Evolutionary conservation across 768 basidiomycete genomes (phyloP), one percentile per base, ranked within the genome.

Genomic region (Tricholoma furcatifolium): DNA sequence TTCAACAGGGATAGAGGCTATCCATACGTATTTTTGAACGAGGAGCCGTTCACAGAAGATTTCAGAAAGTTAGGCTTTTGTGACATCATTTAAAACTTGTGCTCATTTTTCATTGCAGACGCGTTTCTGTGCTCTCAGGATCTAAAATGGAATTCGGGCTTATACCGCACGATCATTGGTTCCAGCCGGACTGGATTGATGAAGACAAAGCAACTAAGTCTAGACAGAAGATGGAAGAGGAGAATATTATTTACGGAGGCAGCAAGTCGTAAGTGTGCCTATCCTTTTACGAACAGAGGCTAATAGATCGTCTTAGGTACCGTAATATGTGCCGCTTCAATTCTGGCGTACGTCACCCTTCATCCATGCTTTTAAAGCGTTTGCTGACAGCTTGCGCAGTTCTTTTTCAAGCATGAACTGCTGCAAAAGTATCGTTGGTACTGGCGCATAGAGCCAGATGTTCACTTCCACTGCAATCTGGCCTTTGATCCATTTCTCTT

Each of bases 11-110:
- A 77, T 55, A 88, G 82, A 60, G 76, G 79, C 18, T 96, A 97
- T 62, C 91, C 92, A 4, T 97, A 90, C 67, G 85, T 93, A 21
- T 88, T 97, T 70, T 73, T 98, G 54, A 96, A 96, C 65, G 93
- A 97, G 44, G 80, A 82, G 56, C 80, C 82, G 0, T 96, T 96
- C 67, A 74, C 79, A 12, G 83, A 86, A 1, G 79, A 82, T 15
- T 94, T 95, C 70, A 90, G 85, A 64, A 71, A 71, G 81, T 83
- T 63, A 59, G 77, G n/a, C 50, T 34, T 8, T 15, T 41, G 31
- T 24, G 31, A 4, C 21, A 15, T 47, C 51, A 42, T 47, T 3
- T 42, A 20, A 7, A 20, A n/a, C 4, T 17, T 40, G 1, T 21
- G 15, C 18, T 56, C 18, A 41, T 50, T 10, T 30, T 43, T 18